Conservation (phyloP, 75 land plant species). For the Larix kaempferi region DNA sequence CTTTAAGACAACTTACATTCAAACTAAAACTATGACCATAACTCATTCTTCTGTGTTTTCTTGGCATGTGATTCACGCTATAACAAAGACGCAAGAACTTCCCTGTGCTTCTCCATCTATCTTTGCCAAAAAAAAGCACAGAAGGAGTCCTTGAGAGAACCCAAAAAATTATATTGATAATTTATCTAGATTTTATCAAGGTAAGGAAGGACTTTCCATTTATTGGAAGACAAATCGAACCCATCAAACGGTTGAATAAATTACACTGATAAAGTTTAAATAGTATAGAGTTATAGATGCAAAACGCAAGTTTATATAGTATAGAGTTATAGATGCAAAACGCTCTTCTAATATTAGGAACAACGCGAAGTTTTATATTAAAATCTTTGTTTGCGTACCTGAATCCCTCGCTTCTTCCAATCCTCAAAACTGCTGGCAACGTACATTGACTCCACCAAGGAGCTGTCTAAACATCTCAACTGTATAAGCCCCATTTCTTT, state of each 20-base stretch:
- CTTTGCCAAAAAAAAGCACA: too few species aligned
- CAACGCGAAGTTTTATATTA: not conserved
- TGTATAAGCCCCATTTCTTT: constrained; percentile 46
- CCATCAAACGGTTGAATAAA: not conserved
- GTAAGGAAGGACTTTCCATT: too few species aligned
- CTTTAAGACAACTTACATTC: too few species aligned
- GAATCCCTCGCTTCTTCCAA: constrained; percentile 53
- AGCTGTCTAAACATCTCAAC: constrained; percentile 33
- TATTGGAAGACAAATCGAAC: not conserved
- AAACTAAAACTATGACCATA: too few species aligned
- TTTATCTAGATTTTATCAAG: too few species aligned
- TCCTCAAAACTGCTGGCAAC: constrained; percentile 55
- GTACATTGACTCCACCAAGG: constrained; percentile 49
- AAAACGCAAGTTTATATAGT: not conserved
- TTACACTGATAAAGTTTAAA: not conserved
- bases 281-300: too few species aligned
- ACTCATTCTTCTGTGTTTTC: too few species aligned
- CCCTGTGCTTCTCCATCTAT: too few species aligned
- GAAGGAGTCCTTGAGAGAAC: too few species aligned
- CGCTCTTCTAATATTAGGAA: not conserved
- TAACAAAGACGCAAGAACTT: too few species aligned
- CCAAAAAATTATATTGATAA: too few species aligned
- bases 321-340: not conserved
- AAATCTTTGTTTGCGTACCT: constrained; percentile 29
- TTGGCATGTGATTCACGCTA: too few species aligned